Evolutionary conservation across 306 rosid genomes (phyloP).

Genomic region (Fragaria ananassa): DNA sequence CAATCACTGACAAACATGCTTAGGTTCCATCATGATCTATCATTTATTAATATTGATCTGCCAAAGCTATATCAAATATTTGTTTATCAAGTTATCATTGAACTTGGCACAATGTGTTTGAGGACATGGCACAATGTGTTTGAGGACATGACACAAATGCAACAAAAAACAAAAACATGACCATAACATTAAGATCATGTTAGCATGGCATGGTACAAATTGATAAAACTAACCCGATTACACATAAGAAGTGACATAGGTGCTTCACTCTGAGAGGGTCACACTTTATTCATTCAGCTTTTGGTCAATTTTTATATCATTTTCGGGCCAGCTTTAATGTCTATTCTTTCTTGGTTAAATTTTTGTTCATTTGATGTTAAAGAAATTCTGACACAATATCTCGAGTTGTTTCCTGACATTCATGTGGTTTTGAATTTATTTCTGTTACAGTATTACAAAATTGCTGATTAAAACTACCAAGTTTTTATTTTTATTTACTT

Average conservation of each 20-base stretch:
- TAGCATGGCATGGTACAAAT: background rate
- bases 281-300: background rate
- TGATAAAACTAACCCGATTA: background rate
- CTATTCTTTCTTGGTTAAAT: background rate
- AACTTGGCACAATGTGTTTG: background rate
- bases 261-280: background rate
- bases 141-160: background rate
- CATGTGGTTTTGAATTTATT: background rate
- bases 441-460: background rate
- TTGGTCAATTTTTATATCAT: background rate
- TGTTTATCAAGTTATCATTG: background rate
- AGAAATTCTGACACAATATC: background rate
- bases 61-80: background rate
- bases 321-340: background rate
- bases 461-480: background rate
- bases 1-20: constrained; percentile 5
- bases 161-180: background rate
- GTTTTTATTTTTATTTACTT: too few relatives aligned
- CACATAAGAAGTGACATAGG: background rate
- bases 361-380: background rate
- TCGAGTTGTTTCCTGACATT: background rate
- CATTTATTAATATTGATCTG: background rate
- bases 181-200: background rate
- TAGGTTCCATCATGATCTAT: background rate
- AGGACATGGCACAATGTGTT: background rate